Percentiles rank a stretch among this genome's conserved stretches.
Evolutionary conservation across 345 rosid genomes (phyloP).

Genomic region (Syzygium aqueum): DNA sequence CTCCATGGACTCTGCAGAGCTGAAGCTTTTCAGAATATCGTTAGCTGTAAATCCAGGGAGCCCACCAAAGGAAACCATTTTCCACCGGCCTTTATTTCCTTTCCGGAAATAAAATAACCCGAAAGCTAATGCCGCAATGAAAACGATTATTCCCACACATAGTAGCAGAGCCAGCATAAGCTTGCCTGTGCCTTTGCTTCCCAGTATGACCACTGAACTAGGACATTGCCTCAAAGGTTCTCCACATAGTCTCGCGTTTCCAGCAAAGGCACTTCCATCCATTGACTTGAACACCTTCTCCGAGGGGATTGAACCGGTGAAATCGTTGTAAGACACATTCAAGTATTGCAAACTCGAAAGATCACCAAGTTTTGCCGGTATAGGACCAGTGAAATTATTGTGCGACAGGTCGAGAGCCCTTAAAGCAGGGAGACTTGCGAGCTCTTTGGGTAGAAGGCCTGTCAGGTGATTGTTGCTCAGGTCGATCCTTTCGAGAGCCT

Average conservation of each 20-base stretch:
- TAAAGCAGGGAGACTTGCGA: slow-evolving; percentile 45
- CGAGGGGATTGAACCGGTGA: slow-evolving; percentile 60
- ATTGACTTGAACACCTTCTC: slow-evolving; percentile 40
- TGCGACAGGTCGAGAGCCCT: slow-evolving; percentile 51
- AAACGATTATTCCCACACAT: slow-evolving; percentile 28
- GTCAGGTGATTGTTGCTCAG: slow-evolving; percentile 42
- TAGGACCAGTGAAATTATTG: slow-evolving; percentile 55
- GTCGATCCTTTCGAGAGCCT: slow-evolving; percentile 39
- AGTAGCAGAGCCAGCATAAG: slow-evolving; percentile 44
- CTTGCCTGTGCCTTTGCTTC: slow-evolving; percentile 46
- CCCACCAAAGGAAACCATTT: slow-evolving; percentile 64
- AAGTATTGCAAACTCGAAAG: slow-evolving; percentile 34
- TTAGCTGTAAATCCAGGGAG: slow-evolving; percentile 70
- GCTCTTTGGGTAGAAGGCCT: slow-evolving; percentile 49
- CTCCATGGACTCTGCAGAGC: slow-evolving; percentile 24
- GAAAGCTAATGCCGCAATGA: slow-evolving; percentile 33
- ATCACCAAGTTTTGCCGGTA: slow-evolving; percentile 42
- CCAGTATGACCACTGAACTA: slow-evolving; percentile 25
- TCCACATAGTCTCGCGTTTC: slow-evolving; percentile 74
- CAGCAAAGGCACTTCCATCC: slow-evolving; percentile 54
- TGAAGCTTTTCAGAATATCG: slow-evolving; percentile 64
- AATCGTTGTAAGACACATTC: slow-evolving; percentile 56
- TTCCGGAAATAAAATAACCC: slow-evolving; percentile 41
- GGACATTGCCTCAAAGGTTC: slow-evolving; percentile 56
- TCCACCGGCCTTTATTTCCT: slow-evolving; percentile 60